A percentile compares a stretch with the other conserved stretches of the same genome.
phyloP scores from a whole-genome alignment of 2,329 filamentous ascomycete genomes.

The Myriangium duriaei region DNA sequence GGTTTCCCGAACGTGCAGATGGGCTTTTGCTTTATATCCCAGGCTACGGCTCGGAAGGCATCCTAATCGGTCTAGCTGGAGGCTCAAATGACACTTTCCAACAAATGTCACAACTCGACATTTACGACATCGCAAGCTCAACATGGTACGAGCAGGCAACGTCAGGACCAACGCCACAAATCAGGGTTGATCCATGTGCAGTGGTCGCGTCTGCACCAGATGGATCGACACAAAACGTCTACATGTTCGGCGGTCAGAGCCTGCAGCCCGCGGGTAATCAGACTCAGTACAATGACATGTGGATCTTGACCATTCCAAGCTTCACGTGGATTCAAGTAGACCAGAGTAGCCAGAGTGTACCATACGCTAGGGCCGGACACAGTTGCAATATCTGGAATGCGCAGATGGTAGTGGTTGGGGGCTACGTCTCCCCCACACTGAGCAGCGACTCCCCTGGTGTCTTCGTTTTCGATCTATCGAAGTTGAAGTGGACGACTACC shows the following conservation, averaged over 20 bases:
- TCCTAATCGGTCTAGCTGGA: constrained; percentile 66
- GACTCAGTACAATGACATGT: constrained; percentile 58
- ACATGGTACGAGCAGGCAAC: constrained; percentile 67
- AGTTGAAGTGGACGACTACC: constrained; percentile 45
- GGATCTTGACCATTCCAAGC: constrained; percentile 66
- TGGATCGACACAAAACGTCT: constrained; percentile 63
- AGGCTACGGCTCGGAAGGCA: constrained; percentile 60
- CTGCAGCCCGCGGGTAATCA: constrained; percentile 49
- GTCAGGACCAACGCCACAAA: constrained; percentile 44
- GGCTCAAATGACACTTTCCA: constrained; percentile 57
- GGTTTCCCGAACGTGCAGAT: constrained; percentile 63
- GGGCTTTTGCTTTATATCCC: constrained; percentile 63
- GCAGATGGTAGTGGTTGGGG: constrained; percentile 69
- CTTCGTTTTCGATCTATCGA: constrained; percentile 66
- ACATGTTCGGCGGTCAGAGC: constrained; percentile 68
- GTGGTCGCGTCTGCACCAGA: constrained; percentile 57
- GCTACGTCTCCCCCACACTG: constrained; percentile 48
- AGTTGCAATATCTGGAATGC: constrained; percentile 67
- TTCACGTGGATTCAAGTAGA: constrained; percentile 69
- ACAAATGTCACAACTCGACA: constrained; percentile 60
- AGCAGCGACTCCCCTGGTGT: constrained; percentile 56
- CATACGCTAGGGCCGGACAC: constrained; percentile 57
- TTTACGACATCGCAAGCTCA: constrained; percentile 62
- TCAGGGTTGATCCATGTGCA: constrained; percentile 54
- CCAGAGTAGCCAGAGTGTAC: constrained; percentile 30